Evolutionary conservation across 1,284 basidiomycete species (phyloP).

Genomic region (Trichosporon faecale): DNA sequence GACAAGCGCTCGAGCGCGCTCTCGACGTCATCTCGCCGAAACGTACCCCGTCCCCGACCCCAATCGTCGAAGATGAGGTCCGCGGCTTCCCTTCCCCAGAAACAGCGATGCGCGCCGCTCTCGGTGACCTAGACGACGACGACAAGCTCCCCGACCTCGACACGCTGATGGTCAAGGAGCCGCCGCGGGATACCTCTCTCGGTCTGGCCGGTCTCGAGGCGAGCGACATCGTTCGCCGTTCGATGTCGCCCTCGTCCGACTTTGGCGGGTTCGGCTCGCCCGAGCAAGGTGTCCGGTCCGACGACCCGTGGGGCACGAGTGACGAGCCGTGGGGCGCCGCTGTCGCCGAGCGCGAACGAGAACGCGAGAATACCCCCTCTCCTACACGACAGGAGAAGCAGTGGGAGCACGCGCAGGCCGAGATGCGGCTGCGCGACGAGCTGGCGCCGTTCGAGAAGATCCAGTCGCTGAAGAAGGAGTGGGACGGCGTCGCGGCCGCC

Average conservation of each 20-base stretch:
- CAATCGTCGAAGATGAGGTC: background rate
- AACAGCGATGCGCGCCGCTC: background rate
- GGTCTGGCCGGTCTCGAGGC: slow-evolving; percentile 3
- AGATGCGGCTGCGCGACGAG: slow-evolving; percentile 34
- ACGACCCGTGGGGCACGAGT: slow-evolving; percentile 7
- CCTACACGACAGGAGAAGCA: slow-evolving; percentile 30
- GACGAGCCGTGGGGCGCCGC: slow-evolving; percentile 1
- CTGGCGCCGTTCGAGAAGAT: slow-evolving; percentile 44
- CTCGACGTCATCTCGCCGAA: background rate
- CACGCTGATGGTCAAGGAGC: slow-evolving; percentile 4
- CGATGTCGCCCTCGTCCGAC: slow-evolving; percentile 10
- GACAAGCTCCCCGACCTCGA: slow-evolving; percentile 4
- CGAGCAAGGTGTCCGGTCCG: slow-evolving; percentile 2
- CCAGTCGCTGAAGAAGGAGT: slow-evolving; percentile 35
- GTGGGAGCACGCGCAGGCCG: slow-evolving; percentile 45
- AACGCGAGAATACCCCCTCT: slow-evolving; percentile 9
- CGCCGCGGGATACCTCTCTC: background rate
- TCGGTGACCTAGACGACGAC: background rate
- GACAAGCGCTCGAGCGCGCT: background rate
- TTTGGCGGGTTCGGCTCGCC: slow-evolving; percentile 20
- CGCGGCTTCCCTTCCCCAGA: background rate
- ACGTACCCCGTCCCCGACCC: background rate
- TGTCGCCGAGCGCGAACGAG: background rate
- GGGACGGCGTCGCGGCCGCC: slow-evolving; percentile 38
- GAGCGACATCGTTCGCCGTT: slow-evolving; percentile 8